phyloP scores from a whole-genome alignment of 306 rosid genomes.

The Sphenostylis stenocarpa region DNA sequence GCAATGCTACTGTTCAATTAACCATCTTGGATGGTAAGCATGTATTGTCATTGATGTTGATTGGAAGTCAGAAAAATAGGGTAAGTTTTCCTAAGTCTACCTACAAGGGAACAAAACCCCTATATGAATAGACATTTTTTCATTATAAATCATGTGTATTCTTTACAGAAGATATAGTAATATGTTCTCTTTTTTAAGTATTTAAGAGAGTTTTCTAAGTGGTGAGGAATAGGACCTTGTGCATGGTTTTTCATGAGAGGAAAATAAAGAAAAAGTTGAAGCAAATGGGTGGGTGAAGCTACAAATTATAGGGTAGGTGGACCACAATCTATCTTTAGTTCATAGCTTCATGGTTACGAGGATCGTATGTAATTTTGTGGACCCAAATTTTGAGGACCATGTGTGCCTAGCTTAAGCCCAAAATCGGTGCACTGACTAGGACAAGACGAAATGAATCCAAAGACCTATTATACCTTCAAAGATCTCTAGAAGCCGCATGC shows the following conservation, averaged over 20 bases:
- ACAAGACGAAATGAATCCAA: slow-evolving; percentile 25
- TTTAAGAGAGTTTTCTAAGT: too few species aligned
- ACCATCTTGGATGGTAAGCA: slow-evolving; percentile 2
- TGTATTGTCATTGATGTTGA: slow-evolving; percentile 27
- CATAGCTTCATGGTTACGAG: slow-evolving; percentile 17
- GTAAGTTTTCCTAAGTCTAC: not conserved
- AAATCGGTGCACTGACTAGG: slow-evolving; percentile 17
- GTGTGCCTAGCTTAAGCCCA: not conserved
- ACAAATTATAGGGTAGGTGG: slow-evolving; percentile 22
- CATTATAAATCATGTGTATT: too few species aligned
- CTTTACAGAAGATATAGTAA: too few species aligned
- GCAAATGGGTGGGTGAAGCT: not conserved
- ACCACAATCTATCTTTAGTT: slow-evolving; percentile 19
- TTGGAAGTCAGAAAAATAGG: slow-evolving; percentile 5
- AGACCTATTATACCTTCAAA: not conserved
- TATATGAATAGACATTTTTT: not conserved
- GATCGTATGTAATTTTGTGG: slow-evolving; percentile 14
- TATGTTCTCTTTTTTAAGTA: too few species aligned
- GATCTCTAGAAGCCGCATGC: slow-evolving; percentile 22
- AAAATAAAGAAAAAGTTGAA: not conserved
- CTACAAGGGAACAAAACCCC: slow-evolving; percentile 12
- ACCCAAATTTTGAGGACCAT: slow-evolving; percentile 33
- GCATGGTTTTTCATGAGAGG: slow-evolving; percentile 27
- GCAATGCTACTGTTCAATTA: slow-evolving; percentile 19
- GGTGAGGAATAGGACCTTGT: not conserved